Evolutionary conservation across 352 stramenopile species (phyloP), one percentile per base, ranked within the genome.

Genomic region (Aphanomyces invadans): DNA sequence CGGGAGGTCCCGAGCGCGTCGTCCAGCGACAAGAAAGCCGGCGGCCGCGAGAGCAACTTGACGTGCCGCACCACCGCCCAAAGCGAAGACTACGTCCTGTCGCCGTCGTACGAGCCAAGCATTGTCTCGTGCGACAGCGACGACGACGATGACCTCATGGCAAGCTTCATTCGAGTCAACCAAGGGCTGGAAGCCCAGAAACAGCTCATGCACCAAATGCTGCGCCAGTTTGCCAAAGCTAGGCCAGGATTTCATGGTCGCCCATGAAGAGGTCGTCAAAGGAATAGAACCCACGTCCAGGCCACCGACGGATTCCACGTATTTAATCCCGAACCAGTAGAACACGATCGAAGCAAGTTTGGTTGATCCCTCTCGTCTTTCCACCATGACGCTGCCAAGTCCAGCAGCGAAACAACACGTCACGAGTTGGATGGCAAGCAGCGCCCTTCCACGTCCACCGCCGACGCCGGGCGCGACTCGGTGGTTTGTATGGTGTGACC

Each of bases 121-220:
- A 5, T 23, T 25, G 21, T n/a, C n/a, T n/a, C n/a, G n/a, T n/a
- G 12, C 12, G 12, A n/a, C 44, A 25, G 21, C 21, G 21, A 21
- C 49, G 49, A 57, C 19, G 49, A 57, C 49, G 49, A 57, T n/a
- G 49, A 57, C 23, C 29, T 57, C 21, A 57, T 26, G 25, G 49
- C 49, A n/a, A 57, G 49, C 23, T 57, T 57, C 36, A n/a, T 57
- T 28, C 15, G 23, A 57, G 25, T 57, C 4, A 57, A n/a, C 49
- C 25, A 57, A 38, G 29, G 49, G 11, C 49, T 57, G 21, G 5
- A 38, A 38, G 49, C 49, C 25, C 49, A 57, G 49, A 57, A 57
- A 38, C 12, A n/a, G 21, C 49, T 57, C 49, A 33, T 57, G 21
- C 1, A 57, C 25, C 25, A 57, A 29, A 32, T 57, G 25, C 25